Evolutionary conservation across 2,329 filamentous ascomycete species (phyloP), one percentile per base, ranked within the genome.

Genomic region (Aureobasidium uvarum): DNA sequence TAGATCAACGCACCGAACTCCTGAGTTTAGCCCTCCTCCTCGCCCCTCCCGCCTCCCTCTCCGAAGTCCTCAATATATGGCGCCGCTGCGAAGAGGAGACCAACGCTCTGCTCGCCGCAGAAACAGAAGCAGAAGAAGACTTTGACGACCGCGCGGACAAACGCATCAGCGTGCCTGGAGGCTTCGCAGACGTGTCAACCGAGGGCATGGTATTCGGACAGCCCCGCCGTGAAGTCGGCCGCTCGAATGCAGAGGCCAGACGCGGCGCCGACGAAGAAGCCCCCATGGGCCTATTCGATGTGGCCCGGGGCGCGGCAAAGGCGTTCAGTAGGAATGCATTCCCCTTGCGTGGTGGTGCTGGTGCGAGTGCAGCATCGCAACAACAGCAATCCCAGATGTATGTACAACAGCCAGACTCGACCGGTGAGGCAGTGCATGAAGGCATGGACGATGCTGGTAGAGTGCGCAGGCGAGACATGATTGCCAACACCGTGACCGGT

Each of bases 1-100:
- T 95, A 0, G 89, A 94, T 71, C 91, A 94, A 73, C 86, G 91
- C 25, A 90, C 92, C 73, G 91, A 94, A 71, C 89, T 92, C 43
- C 80, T 96, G 2, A 87, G 89, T 1, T 87, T 89, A 14, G 89
- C 91, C 1, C 81, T 95, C 20, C 84, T 91, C 10, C 84, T 93
- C 58, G 90, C 90, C 0, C 91, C 91, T 1, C 78, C 86, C 0
- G 79, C 83, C 0, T 86, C 89, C 14, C 81, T 95, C 0, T 87
- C 90, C 66, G 89, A 92, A 69, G 89, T 95, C 16, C 78, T 95
- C 3, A 87, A 86, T 58, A 87, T 86, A 1, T 95, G 90, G 80
- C 85, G 89, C 14, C 83, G 89, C 51, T 92, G 89, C 69, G 91
- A 96, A 72, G 88, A 91, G 71, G 89, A 94, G 73, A 85, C 91